A percentile compares a stretch with the other conserved stretches of the same genome.
Conservation (phyloP, 371 early-diverging fungal species). For the Phascolomyces articulosus region DNA sequence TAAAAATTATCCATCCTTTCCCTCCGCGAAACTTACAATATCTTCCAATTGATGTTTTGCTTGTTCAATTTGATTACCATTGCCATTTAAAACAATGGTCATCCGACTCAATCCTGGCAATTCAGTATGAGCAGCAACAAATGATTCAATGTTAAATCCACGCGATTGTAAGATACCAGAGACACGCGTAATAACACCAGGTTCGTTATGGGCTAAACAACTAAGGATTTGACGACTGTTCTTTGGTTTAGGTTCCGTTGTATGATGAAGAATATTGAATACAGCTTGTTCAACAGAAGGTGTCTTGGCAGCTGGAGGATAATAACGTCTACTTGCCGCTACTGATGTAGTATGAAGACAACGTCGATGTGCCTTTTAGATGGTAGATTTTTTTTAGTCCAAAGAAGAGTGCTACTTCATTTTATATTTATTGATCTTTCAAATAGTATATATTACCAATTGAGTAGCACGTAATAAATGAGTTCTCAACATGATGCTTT, state of each 20-base stretch:
- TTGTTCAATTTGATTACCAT: constrained; percentile 82
- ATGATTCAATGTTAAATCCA: constrained; percentile 95
- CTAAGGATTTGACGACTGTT: constrained; percentile 84
- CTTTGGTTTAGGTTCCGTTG: constrained; percentile 59
- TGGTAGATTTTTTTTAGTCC: no score
- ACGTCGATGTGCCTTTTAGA: constrained; percentile 8
- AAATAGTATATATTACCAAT: not conserved
- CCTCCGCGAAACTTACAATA: constrained; percentile 54
- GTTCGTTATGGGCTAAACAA: constrained; percentile 94
- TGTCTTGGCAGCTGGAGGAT: constrained; percentile 7
- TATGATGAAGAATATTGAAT: constrained; percentile 87
- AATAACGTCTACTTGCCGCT: not conserved
- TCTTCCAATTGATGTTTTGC: constrained; percentile 94
- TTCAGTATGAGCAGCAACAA: constrained; percentile 95
- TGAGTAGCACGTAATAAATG: constrained; percentile 1
- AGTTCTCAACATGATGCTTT: not conserved
- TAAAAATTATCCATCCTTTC: no score
- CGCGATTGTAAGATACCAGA: constrained; percentile 93
- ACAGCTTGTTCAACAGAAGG: constrained; percentile 82
- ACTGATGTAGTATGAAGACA: not conserved
- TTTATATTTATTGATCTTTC: not conserved
- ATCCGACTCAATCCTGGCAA: constrained; percentile 91
- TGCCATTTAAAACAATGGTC: constrained; percentile 94
- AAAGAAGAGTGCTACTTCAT: no score
- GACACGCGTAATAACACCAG: constrained; percentile 94